phyloP scores from a whole-genome alignment of 352 stramenopile species.

The Phytopythium aichiense region DNA sequence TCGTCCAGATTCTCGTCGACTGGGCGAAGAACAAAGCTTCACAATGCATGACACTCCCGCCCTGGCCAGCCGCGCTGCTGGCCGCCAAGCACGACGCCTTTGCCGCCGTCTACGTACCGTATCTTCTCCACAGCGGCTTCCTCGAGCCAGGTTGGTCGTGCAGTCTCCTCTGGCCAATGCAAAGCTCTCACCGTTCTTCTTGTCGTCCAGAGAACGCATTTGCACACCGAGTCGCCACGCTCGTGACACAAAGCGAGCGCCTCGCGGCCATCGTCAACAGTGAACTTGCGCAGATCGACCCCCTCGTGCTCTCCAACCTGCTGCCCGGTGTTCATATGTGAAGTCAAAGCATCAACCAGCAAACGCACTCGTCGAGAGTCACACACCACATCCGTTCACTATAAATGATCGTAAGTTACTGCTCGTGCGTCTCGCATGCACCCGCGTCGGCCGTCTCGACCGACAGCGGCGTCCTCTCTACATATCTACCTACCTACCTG shows the following conservation, averaged over 20 bases:
- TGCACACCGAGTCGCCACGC: constrained; percentile 26
- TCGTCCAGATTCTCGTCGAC: constrained; percentile 19
- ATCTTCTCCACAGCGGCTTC: constrained; percentile 30
- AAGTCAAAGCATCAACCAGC: too few species aligned
- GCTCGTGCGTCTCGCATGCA: constrained; percentile 4
- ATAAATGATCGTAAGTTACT: constrained; percentile 5
- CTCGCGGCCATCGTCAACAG: constrained; percentile 12
- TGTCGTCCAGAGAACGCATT: constrained; percentile 21
- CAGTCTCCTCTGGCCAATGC: not conserved
- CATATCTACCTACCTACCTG: not conserved
- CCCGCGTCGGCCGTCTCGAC: not conserved
- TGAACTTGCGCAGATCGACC: constrained; percentile 26
- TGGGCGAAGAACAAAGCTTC: constrained; percentile 20
- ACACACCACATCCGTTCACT: not conserved
- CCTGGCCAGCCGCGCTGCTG: constrained; percentile 26
- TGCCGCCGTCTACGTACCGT: constrained; percentile 18
- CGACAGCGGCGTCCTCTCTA: not conserved
- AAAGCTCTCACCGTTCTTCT: not conserved
- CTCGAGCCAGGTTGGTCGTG: constrained; percentile 27
- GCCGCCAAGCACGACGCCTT: constrained; percentile 18
- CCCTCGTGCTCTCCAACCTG: constrained; percentile 15
- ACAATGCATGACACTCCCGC: constrained; percentile 26
- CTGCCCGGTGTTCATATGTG: not conserved
- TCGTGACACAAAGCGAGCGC: constrained; percentile 19
- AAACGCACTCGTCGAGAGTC: not conserved